Evolutionary conservation across 805 yeast genomes (phyloP), one percentile per base, ranked within the genome.

Genomic region (Hanseniaspora taiwanica): DNA sequence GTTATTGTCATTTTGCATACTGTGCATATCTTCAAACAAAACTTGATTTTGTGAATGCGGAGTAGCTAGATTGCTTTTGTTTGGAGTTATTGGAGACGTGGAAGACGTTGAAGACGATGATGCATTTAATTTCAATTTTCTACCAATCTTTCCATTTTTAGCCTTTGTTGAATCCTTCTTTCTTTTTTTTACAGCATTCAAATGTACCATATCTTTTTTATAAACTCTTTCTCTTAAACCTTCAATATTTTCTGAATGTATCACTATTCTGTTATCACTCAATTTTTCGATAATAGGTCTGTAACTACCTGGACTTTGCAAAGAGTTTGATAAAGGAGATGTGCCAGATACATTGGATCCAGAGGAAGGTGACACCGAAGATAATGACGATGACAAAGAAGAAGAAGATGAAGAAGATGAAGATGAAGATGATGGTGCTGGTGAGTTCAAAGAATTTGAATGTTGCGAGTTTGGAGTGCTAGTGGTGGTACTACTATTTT

Each of bases 181-280:
- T 16, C 17, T 29, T n/a, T 29, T 29, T n/a, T 29, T 29, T 10
- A 16, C 8, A n/a, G 33, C 33, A n/a, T 29, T 29, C 6, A n/a
- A n/a, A n/a, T n/a, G n/a, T 16, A n/a, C n/a, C 10, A 12, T 29
- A 9, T 18, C 19, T 29, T 37, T 35, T 10, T 35, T 40, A 29
- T 40, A 43, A 40, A 44, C 44, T 13, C 46, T 39, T 21, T 45
- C 45, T 17, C 43, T 40, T 13, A 35, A 42, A 8, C 49, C 51
- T 40, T 40, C 40, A 29, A 50, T 53, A 38, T 50, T 45, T n/a
- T 50, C 54, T 3, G 58, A 51, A 32, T 49, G 52, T 46, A 57
- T 46, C 37, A 55, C 46, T 8, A 58, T 46, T 38, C 50, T 50
- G 44, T 57, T 48, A 27, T 56, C 53, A 27, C 52, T 55, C 39